Base-by-base conservation (phyloP, 2,329 filamentous ascomycete species). In the Phialophora chinensis region DNA sequence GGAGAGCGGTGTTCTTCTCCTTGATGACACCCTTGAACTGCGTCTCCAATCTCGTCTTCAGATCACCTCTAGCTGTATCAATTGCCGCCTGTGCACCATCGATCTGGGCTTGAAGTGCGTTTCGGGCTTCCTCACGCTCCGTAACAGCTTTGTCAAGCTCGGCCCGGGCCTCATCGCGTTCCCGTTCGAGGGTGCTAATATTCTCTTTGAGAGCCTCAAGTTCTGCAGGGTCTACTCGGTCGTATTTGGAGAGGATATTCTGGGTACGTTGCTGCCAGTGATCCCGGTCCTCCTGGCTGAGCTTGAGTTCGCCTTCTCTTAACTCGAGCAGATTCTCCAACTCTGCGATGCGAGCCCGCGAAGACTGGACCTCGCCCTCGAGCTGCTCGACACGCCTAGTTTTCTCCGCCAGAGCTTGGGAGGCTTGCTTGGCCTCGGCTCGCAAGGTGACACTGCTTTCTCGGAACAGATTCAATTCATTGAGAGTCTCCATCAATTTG, bases 221-320 rank as follows among this genome's bases (percentile, higher is more conserved):
- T 75, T 98, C 94, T 2, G 91, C 92, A 52, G 95, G 94, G 75
- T 99, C 95, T 60, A 96, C 92, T 63, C 94, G 91, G 72, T 97
- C 93, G 75, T 98, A 97, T 77, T 97, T 97, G 71, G 92, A 93
- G 59, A 99, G 86, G 68, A 99, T 97, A 72, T 96, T 92, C 76
- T 98, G 93, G 1, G 93, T 96, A 27, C 95, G 90, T 82, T 97
- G 94, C 79, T 97, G 93, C 91, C 94, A 97, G 65, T 92, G 88
- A 76, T 98, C 94, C 17, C 95, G 90, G 75, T 98, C 94, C 73
- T 95, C 91, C 71, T 96, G 91, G 10, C 98, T 85, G 69, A 97
- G 86, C 74, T 91, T 92, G 75, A 97, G 87, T 76, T 98, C 94
- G 12, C 92, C 92, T 71, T 96, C 90, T 73, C 93, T 90, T 71